Evolutionary conservation across 306 rosid genomes (phyloP).

Genomic region (Hippophae tibetana): DNA sequence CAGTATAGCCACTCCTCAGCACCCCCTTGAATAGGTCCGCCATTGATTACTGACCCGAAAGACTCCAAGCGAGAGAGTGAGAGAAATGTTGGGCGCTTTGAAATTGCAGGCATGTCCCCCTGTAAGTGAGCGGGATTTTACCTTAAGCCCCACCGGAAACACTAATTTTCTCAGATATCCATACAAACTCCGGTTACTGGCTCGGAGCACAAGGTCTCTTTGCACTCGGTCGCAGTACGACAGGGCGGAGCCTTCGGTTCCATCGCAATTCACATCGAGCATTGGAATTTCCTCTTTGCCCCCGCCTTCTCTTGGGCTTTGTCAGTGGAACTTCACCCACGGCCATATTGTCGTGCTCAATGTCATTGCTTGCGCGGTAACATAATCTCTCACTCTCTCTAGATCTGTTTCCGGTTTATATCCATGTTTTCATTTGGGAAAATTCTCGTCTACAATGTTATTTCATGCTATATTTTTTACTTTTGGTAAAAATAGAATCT

Average conservation of each 20-base stretch:
- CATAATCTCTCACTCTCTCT: not conserved
- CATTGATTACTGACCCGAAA: too few relatives aligned
- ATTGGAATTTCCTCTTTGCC: constrained; percentile 32
- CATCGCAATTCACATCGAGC: constrained; percentile 36
- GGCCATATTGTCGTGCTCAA: constrained; percentile 67
- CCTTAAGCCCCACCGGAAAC: constrained; percentile 10
- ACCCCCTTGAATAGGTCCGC: too few relatives aligned
- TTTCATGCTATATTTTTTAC: not conserved
- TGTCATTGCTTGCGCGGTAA: constrained; percentile 60
- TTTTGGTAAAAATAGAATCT: not conserved
- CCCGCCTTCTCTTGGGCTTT: constrained; percentile 24
- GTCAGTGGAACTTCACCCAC: constrained; percentile 45
- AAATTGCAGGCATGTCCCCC: constrained; percentile 33
- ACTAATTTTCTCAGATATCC: constrained; percentile 9
- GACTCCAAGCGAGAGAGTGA: not conserved
- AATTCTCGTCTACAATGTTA: too few relatives aligned
- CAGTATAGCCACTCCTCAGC: too few relatives aligned
- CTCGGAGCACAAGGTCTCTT: constrained; percentile 20
- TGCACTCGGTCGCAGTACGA: constrained; percentile 23
- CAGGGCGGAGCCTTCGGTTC: constrained; percentile 21
- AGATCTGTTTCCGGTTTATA: not conserved
- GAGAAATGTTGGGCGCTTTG: constrained; percentile 30
- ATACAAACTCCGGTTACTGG: constrained; percentile 13
- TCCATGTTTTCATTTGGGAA: not conserved
- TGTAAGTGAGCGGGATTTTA: constrained; percentile 7